Evolutionary conservation across 2,329 filamentous ascomycete genomes (phyloP).

Genomic region (Claviceps capensis): DNA sequence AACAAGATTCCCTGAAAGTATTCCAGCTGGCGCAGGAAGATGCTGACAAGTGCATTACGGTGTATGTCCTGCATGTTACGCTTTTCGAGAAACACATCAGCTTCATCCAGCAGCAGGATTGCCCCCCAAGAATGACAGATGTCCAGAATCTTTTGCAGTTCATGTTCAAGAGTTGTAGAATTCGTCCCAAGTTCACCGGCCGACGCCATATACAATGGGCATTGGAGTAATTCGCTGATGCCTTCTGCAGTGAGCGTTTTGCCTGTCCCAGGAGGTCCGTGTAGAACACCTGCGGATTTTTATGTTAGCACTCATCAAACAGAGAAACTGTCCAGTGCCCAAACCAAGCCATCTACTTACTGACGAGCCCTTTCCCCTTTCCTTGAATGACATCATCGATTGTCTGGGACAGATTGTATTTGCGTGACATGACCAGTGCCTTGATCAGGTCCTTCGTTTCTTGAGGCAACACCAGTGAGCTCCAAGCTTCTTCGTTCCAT

Average conservation of each 20-base stretch:
- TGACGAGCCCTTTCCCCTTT: conserved; percentile 74
- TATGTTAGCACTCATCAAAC: background rate
- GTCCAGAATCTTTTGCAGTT: conserved; percentile 73
- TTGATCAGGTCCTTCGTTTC: conserved; percentile 51
- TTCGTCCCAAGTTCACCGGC: conserved; percentile 74
- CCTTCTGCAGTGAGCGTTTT: conserved; percentile 82
- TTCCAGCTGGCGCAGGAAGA: conserved; percentile 76
- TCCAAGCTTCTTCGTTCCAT: conserved; percentile 75
- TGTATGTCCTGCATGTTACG: conserved; percentile 72
- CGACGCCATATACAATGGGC: conserved; percentile 71
- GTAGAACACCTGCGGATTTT: conserved; percentile 44
- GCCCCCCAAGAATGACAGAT: conserved; percentile 80
- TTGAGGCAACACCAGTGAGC: conserved; percentile 58
- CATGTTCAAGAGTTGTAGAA: conserved; percentile 55
- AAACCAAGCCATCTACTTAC: conserved; percentile 19
- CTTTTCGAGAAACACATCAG: conserved; percentile 73
- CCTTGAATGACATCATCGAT: conserved; percentile 75
- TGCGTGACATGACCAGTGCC: conserved; percentile 72
- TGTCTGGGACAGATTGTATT: conserved; percentile 65
- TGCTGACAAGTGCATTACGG: conserved; percentile 72
- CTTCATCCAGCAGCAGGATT: conserved; percentile 73
- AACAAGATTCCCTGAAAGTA: conserved; percentile 90
- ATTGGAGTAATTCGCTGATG: conserved; percentile 69
- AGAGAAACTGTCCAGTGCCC: background rate
- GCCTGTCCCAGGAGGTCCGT: conserved; percentile 75